Evolutionary conservation across 2,329 filamentous ascomycete species (phyloP).

Genomic region (Pestalotiopsis sp.): DNA sequence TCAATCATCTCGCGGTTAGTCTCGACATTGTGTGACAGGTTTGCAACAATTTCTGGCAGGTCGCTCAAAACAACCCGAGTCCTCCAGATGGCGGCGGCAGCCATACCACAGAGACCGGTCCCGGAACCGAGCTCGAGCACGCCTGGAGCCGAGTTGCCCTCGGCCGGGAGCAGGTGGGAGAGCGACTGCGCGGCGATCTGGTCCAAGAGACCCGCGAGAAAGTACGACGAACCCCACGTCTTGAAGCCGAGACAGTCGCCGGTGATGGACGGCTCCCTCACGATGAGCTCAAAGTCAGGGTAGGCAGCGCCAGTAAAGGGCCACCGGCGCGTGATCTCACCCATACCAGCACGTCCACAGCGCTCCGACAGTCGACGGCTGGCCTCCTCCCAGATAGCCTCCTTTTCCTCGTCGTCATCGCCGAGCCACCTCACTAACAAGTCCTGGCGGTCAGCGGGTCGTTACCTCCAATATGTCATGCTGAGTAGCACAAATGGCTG

Average conservation of each 20-base stretch:
- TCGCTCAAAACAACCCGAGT: slow-evolving; percentile 77
- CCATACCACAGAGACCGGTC: slow-evolving; percentile 87
- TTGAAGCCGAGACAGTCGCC: slow-evolving; percentile 90
- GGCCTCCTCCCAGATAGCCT: slow-evolving; percentile 76
- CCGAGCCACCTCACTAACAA: slow-evolving; percentile 66
- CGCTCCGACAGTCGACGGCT: slow-evolving; percentile 81
- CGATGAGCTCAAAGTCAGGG: slow-evolving; percentile 62
- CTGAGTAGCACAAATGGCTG: too few relatives aligned
- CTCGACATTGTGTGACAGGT: slow-evolving; percentile 74
- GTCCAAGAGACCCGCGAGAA: slow-evolving; percentile 75
- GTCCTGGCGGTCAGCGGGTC: background rate
- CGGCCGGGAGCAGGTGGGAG: slow-evolving; percentile 44
- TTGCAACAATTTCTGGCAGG: slow-evolving; percentile 79
- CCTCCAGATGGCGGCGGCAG: slow-evolving; percentile 74
- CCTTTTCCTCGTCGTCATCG: slow-evolving; percentile 62
- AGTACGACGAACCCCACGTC: slow-evolving; percentile 91
- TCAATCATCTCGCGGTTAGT: slow-evolving; percentile 63
- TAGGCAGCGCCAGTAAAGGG: slow-evolving; percentile 43
- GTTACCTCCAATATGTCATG: background rate
- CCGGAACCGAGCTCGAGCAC: slow-evolving; percentile 85
- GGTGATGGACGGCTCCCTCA: slow-evolving; percentile 86
- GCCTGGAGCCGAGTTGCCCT: slow-evolving; percentile 26
- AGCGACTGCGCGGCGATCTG: slow-evolving; percentile 46
- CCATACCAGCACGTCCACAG: slow-evolving; percentile 75
- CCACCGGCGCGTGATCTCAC: slow-evolving; percentile 58